Percentiles rank a stretch among this genome's conserved stretches.
These are phyloP conservation scores for Schizonepeta tenuifolia DNA, from an alignment of 257 asterid species.

Conservation along the genomic window DNA sequence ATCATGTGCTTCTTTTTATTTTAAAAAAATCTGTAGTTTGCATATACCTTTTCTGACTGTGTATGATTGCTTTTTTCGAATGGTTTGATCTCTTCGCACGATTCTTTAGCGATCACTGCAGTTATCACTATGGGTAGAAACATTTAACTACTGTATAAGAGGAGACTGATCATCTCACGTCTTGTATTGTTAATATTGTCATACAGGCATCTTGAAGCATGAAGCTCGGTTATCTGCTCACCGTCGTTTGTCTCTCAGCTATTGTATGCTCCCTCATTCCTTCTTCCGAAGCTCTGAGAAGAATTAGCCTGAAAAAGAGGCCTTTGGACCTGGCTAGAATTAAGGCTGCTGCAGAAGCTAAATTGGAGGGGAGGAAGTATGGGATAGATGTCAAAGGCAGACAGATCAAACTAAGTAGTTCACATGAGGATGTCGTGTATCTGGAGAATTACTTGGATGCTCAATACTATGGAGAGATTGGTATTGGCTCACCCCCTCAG, in stretches of 20 bases:
- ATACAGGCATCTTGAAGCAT: constrained; percentile 57
- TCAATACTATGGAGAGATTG: constrained; percentile 90
- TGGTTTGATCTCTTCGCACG: not conserved
- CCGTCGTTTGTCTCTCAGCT: constrained; percentile 53
- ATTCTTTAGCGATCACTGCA: not conserved
- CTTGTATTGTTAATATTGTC: not conserved
- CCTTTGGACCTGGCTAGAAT: constrained; percentile 51
- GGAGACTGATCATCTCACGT: not conserved
- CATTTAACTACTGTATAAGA: not conserved
- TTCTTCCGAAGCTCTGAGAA: constrained; percentile 60
- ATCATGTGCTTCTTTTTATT: not conserved
- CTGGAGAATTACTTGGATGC: constrained; percentile 92
- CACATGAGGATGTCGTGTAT: constrained; percentile 54
- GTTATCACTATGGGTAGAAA: not conserved
- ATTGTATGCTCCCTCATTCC: constrained; percentile 54
- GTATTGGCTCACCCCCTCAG: constrained; percentile 93
- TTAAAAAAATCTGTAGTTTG: not conserved
- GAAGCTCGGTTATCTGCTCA: constrained; percentile 50
- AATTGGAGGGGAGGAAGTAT: constrained; percentile 47
- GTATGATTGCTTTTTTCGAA: not conserved
- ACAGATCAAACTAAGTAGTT: constrained; percentile 51
- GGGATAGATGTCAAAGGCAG: constrained; percentile 39
- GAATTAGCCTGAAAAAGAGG: constrained; percentile 72
- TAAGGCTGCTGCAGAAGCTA: constrained; percentile 59
- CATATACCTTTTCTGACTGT: not conserved